These are phyloP conservation scores for Tylopilus cervinicoccineus DNA, from an alignment of 768 basidiomycete genomes.

Conservation along the genomic window DNA sequence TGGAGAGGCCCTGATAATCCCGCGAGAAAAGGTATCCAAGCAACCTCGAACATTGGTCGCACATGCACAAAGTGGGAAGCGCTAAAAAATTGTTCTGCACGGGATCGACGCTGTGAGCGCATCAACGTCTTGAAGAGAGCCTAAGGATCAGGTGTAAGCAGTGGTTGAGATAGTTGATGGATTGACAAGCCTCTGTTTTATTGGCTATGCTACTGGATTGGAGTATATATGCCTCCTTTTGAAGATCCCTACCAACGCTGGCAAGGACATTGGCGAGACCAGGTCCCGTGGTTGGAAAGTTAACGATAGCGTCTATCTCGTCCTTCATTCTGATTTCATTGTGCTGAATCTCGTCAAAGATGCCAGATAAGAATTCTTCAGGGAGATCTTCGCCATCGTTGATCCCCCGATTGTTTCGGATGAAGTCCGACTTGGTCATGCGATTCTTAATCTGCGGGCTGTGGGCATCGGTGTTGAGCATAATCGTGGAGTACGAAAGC, in stretches of 20 bases:
- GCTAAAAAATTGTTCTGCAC: constrained; percentile 88
- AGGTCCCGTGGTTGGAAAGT: constrained; percentile 46
- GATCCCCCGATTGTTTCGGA: constrained; percentile 95
- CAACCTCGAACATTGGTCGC: constrained; percentile 98
- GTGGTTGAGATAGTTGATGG: neutral
- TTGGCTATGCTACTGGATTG: constrained; percentile 95
- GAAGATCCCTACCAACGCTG: constrained; percentile 89
- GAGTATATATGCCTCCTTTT: constrained; percentile 92
- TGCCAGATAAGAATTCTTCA: constrained; percentile 70
- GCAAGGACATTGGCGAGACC: constrained; percentile 82
- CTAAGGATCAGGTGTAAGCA: constrained; percentile 35
- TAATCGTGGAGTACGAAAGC: constrained; percentile 89
- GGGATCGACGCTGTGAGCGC: constrained; percentile 84
- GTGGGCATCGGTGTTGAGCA: constrained; percentile 97
- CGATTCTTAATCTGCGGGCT: constrained; percentile 91
- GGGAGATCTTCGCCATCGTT: constrained; percentile 88
- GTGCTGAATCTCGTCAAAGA: constrained; percentile 86
- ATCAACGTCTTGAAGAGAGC: constrained; percentile 91
- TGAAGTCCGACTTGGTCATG: constrained; percentile 90
- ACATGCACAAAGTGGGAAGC: constrained; percentile 97
- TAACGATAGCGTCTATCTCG: constrained; percentile 65
- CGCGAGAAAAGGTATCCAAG: constrained; percentile 97
- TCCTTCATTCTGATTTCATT: constrained; percentile 99
- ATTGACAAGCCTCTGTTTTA: constrained; percentile 78
- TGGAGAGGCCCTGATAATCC: constrained; percentile 93